Evolutionary conservation across 768 basidiomycete genomes (phyloP), one percentile per base, ranked within the genome.

Genomic region (Terana coerulea): DNA sequence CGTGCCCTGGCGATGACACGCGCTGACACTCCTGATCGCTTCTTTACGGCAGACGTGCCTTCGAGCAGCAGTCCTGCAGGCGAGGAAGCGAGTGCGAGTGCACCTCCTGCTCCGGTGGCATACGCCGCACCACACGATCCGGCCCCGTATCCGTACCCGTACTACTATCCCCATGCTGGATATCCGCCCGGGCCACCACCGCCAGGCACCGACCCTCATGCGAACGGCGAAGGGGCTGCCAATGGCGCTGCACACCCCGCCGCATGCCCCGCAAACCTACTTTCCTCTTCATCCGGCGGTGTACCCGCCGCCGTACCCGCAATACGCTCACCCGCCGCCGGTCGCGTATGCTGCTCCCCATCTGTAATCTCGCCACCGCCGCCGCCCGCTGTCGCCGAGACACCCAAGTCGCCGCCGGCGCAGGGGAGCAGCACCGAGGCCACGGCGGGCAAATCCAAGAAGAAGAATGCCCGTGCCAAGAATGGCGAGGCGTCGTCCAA

Each of bases 71-170:
- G 29, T 43, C 14, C 17, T n/a, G 10, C 42, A 28, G 44, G 22
- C 17, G 50, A 28, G n/a, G 54, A 31, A 47, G 14, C 59, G 29
- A 36, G 36, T 25, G 21, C 22, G 35, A n/a, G n/a, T n/a, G n/a
- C n/a, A n/a, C n/a, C n/a, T n/a, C n/a, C n/a, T n/a, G 49, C 57
- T 4, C 55, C 58, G 14, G 42, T 31, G 9, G 28, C 49, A 35
- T 37, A 51, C 6, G 29, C 42, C 29, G 22, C 46, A 9, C 44
- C 47, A 72, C 51, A 56, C 30, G n/a, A n/a, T n/a, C n/a, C n/a
- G n/a, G n/a, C n/a, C n/a, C n/a, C n/a, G n/a, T 75, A 70, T 56
- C 71, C 72, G n/a, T 73, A 69, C 55, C 71, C 72, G 15, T 74
- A 69, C 49, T 73, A 70, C 44, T 74, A 73, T 51, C 73, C 75